These are phyloP conservation scores for Chlamydomonas reinhardtii DNA, from an alignment of 163 green algal species.

Conservation along the genomic window DNA sequence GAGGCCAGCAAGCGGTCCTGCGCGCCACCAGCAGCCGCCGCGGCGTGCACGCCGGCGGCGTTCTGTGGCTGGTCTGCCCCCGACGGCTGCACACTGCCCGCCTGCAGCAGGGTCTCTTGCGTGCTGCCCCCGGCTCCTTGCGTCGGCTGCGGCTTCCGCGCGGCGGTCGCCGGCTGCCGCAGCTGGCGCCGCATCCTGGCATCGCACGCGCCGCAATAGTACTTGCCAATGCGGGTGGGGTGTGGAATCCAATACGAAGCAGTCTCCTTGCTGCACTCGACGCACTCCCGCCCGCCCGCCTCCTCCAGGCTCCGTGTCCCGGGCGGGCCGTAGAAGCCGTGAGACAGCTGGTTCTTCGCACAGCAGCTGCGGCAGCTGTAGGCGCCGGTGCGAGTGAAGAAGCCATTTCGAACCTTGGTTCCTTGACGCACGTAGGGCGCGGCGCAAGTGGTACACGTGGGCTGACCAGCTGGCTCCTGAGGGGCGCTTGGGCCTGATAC, in stretches of 20 bases:
- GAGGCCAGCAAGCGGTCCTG: too few species aligned
- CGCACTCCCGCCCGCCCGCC: constrained; percentile 6
- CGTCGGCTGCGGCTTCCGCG: too few species aligned
- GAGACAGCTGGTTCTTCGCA: background rate
- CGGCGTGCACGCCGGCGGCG: too few species aligned
- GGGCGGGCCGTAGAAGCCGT: constrained; percentile 21
- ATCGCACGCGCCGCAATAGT: background rate
- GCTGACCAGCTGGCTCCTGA: background rate
- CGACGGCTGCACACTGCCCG: too few species aligned
- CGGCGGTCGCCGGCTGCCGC: too few species aligned
- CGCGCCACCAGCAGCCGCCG: too few species aligned
- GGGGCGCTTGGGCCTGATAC: background rate
- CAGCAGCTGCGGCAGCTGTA: constrained; percentile 22
- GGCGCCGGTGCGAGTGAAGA: background rate
- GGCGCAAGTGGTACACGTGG: background rate
- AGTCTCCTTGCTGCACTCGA: background rate
- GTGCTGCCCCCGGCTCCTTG: too few species aligned
- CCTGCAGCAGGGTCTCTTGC: too few species aligned
- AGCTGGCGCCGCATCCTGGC: background rate
- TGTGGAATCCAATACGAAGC: background rate
- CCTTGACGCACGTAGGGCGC: background rate
- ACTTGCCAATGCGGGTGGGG: background rate
- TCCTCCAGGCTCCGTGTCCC: background rate
- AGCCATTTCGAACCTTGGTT: background rate
- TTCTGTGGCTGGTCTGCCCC: too few species aligned